Percentiles rank a stretch among this genome's conserved stretches.
These are phyloP conservation scores for Chalara sp. DNA, from an alignment of 2,329 filamentous ascomycete species.

Conservation along the genomic window DNA sequence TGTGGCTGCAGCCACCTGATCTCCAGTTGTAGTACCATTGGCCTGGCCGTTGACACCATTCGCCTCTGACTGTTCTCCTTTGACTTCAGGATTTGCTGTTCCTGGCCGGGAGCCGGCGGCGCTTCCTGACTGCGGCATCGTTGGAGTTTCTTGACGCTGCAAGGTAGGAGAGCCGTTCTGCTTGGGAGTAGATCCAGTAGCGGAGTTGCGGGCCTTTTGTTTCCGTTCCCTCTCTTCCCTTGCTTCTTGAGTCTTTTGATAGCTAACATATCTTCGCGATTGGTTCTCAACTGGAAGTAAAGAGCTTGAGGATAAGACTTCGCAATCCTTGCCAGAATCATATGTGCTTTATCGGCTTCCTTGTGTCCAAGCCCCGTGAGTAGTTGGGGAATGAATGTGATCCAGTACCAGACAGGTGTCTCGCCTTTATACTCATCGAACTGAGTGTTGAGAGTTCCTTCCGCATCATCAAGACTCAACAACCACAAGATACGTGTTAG, in stretches of 20 bases:
- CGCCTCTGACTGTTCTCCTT: constrained; percentile 22
- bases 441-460: constrained; percentile 73
- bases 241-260: constrained; percentile 84
- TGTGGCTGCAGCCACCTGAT: constrained; percentile 32
- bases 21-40: constrained; percentile 18
- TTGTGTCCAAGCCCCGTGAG: constrained; percentile 86
- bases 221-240: constrained; percentile 49
- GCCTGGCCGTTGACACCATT: constrained; percentile 7
- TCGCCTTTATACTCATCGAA: constrained; percentile 98
- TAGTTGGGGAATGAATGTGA: constrained; percentile 95
- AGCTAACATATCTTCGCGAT: constrained; percentile 83
- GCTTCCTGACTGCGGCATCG: constrained; percentile 16
- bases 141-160: constrained; percentile 20
- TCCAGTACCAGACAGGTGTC: constrained; percentile 98
- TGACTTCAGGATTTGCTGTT: constrained; percentile 36
- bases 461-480: constrained; percentile 84
- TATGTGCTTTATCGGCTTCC: constrained; percentile 80
- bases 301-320: constrained; percentile 93
- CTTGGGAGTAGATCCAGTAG: constrained; percentile 14
- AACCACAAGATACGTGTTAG: constrained; percentile 93
- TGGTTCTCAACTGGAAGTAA: constrained; percentile 92
- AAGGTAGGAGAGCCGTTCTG: constrained; percentile 24
- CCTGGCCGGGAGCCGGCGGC: constrained; percentile 29
- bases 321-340: constrained; percentile 85
- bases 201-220: constrained; percentile 33